Base-by-base conservation (phyloP, 768 basidiomycete species). In the Hericium coralloides region DNA sequence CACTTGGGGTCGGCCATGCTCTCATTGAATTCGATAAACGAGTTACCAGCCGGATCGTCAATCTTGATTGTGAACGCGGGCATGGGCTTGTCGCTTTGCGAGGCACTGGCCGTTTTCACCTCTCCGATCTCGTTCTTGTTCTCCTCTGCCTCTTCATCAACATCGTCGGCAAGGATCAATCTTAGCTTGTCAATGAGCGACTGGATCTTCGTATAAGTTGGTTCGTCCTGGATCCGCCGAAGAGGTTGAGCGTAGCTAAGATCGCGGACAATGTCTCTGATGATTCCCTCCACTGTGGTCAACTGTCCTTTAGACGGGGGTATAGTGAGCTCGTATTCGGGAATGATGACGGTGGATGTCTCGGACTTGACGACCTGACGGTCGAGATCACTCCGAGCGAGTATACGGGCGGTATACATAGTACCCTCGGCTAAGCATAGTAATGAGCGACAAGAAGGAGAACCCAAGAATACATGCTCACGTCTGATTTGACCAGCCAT, bases 21-120 rank as follows among this genome's bases (percentile, higher is more conserved):
- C 10, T 81, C 94, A 3, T 82, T 64, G 66, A 95, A 95, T 72
- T 97, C 93, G 70, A 97, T 76, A 76, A 95, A 98, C n/a, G 92
- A 95, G 72, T 95, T 95, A 7, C 97, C 97, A 1, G 93, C 76
- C 1, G 95, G 95, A 67, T 99, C 97, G 65, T 98, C 92, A 18
- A 99, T 74, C 53, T 78, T 84, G 55, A 98, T 65, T 0, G 92
- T 94, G 67, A 98, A 92, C 3, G 84, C 70, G 20, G 75, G 76
- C 73, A 92, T 81, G 1, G 86, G 80, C 8, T 72, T 65, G 25
- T 81, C 76, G 12, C 74, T 73, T 53, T 74, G 71, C 49, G 66
- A 66, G 12, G 75, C 67, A 18, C 67, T 67, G 43, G 63, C 58
- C 0, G 20, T 70, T 69, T 38, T 70, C 69, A 47, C 64, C 2